These are phyloP conservation scores for Pseudogymnoascus sp. DNA, from an alignment of 2,329 filamentous ascomycete genomes.

Conservation along the genomic window DNA sequence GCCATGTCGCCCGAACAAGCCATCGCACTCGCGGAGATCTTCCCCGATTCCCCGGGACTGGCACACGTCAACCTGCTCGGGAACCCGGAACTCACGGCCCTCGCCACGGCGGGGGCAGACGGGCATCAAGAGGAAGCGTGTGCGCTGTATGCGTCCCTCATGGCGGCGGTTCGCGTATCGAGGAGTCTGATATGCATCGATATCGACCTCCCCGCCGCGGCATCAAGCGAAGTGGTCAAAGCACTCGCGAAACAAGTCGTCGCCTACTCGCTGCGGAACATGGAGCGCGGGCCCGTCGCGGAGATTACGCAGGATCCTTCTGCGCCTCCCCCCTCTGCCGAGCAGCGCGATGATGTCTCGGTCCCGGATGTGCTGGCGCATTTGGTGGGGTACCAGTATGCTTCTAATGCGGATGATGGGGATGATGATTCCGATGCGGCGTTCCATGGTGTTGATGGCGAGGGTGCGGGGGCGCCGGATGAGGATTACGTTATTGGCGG, in stretches of 20 bases:
- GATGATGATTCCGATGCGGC: slow-evolving; percentile 32
- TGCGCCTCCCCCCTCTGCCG: slow-evolving; percentile 43
- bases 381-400: slow-evolving; percentile 58
- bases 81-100: slow-evolving; percentile 61
- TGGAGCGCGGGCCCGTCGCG: slow-evolving; percentile 68
- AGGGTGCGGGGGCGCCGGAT: slow-evolving; percentile 65
- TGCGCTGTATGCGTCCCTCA: slow-evolving; percentile 82
- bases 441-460: slow-evolving; percentile 42
- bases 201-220: slow-evolving; percentile 73
- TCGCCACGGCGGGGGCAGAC: slow-evolving; percentile 70
- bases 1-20: slow-evolving; percentile 78
- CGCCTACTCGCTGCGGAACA: slow-evolving; percentile 84
- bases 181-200: slow-evolving; percentile 80
- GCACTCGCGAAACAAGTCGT: slow-evolving; percentile 91
- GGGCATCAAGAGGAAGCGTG: slow-evolving; percentile 85
- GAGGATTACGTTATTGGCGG: slow-evolving; percentile 95
- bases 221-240: slow-evolving; percentile 84
- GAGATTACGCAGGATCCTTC: slow-evolving; percentile 58
- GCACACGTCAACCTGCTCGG: slow-evolving; percentile 83
- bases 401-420: slow-evolving; percentile 32
- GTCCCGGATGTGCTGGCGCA: slow-evolving; percentile 79
- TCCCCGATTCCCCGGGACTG: slow-evolving; percentile 72
- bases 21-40: slow-evolving; percentile 81
- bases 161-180: slow-evolving; percentile 79
- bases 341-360: slow-evolving; percentile 44